Base-by-base conservation (phyloP, 345 rosid genomes). In the Balakata baccata region DNA sequence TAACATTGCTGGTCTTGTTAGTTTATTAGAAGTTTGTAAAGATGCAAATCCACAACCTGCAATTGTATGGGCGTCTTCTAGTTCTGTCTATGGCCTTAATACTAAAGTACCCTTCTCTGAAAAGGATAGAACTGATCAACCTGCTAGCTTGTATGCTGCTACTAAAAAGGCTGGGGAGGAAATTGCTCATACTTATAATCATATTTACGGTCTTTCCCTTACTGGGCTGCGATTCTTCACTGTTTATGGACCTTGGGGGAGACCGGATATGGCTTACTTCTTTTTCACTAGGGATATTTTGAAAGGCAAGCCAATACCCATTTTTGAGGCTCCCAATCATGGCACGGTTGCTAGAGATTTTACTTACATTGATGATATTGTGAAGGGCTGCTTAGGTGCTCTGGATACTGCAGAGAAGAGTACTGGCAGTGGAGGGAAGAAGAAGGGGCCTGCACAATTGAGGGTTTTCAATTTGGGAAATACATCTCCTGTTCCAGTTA, bases 211-310 rank as follows among this genome's bases (percentile, higher is more conserved):
- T 0, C 83, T 92, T 66, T 92, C 98, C 0, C 82, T 92, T 38
- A 92, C 98, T 3, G 98, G 96, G 34, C 76, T 92, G 71, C 80
- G 98, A 59, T 92, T 92, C 62, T 92, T 92, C 81, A 92, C 98
- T 0, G 98, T 92, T 37, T 92, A 92, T 63, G 98, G 98, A 1
- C 98, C 96, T 1, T 90, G 98, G 98, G 98, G 98, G 16, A 87
- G 96, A 70, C 96, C 98, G 3, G 98, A 92, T 80, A 92, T 92
- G 98, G 96, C 96, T 6, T 92, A 92, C 79, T 92, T 92, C 87
- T 92, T 90, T 79, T 92, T 92, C 78, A 90, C 97, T 0, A 92
- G 72, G 73, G 94, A 92, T 74, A 89, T 92, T 6, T 75, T 92
- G 69, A 87, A 85, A 60, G 89, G 97, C 39, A 92, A 87, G 81